Evolutionary conservation across 108 stramenopile species (phyloP).

Genomic region (Pseudonitzschia multiseries): DNA sequence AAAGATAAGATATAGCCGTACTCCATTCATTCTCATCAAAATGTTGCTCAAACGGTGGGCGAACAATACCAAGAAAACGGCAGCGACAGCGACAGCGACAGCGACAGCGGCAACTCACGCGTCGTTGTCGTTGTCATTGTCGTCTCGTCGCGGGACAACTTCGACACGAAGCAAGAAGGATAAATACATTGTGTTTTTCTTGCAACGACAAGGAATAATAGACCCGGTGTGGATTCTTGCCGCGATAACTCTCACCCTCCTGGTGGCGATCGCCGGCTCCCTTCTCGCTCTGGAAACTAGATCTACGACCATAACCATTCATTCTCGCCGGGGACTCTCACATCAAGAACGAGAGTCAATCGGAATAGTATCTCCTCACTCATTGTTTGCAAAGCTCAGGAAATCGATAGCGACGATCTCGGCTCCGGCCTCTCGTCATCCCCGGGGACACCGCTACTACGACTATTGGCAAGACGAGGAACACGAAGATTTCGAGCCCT

Average conservation of each 20-base stretch:
- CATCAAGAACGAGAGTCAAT: background rate
- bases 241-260: background rate
- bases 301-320: background rate
- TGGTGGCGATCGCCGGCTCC: background rate
- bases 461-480: conserved; percentile 9
- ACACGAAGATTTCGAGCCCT: conserved; percentile 1
- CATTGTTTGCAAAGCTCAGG: background rate
- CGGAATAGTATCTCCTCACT: background rate
- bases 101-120: background rate
- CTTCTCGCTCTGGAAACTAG: background rate
- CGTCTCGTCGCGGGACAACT: conserved; percentile 4
- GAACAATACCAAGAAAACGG: background rate
- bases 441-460: conserved; percentile 2
- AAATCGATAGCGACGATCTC: background rate
- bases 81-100: background rate
- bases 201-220: background rate
- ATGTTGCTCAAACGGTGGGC: background rate
- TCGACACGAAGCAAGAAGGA: background rate
- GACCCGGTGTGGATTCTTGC: background rate
- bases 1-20: too few species aligned
- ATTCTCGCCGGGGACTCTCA: background rate
- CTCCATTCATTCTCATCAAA: background rate
- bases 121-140: background rate
- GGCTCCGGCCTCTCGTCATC: background rate
- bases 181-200: background rate